Evolutionary conservation across 2,329 filamentous ascomycete species (phyloP).

Genomic region (Fusarium begoniae): DNA sequence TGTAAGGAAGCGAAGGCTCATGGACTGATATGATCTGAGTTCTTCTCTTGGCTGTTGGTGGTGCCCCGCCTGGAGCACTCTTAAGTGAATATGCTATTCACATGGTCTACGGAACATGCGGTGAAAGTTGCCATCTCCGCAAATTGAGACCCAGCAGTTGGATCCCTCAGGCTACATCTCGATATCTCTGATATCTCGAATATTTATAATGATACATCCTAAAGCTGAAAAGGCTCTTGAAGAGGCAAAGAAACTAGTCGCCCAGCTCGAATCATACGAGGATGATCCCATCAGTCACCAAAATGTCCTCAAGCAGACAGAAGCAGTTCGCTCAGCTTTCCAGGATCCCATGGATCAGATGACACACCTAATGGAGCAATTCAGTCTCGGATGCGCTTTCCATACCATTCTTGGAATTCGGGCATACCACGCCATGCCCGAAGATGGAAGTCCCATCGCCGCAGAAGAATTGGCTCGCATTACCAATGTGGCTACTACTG

Average conservation of each 20-base stretch:
- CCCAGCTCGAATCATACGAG: slow-evolving; percentile 40
- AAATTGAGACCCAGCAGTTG: not conserved
- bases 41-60: not conserved
- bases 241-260: slow-evolving; percentile 41
- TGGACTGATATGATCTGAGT: not conserved
- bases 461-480: slow-evolving; percentile 33
- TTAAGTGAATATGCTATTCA: slow-evolving; percentile 14
- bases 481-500: slow-evolving; percentile 44
- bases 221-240: slow-evolving; percentile 41
- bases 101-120: not conserved
- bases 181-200: not conserved
- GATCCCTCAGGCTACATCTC: not conserved
- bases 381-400: slow-evolving; percentile 38
- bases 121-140: not conserved
- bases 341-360: slow-evolving; percentile 43
- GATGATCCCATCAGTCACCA: slow-evolving; percentile 36
- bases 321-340: slow-evolving; percentile 37
- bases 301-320: slow-evolving; percentile 36
- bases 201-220: slow-evolving; percentile 27
- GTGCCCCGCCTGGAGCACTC: slow-evolving; percentile 15
- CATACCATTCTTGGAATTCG: slow-evolving; percentile 42
- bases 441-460: slow-evolving; percentile 34
- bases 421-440: slow-evolving; percentile 42
- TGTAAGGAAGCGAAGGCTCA: not conserved
- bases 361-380: slow-evolving; percentile 36